phyloP scores from a whole-genome alignment of 1,284 basidiomycete species.

The Leccinum glutinopallens region DNA sequence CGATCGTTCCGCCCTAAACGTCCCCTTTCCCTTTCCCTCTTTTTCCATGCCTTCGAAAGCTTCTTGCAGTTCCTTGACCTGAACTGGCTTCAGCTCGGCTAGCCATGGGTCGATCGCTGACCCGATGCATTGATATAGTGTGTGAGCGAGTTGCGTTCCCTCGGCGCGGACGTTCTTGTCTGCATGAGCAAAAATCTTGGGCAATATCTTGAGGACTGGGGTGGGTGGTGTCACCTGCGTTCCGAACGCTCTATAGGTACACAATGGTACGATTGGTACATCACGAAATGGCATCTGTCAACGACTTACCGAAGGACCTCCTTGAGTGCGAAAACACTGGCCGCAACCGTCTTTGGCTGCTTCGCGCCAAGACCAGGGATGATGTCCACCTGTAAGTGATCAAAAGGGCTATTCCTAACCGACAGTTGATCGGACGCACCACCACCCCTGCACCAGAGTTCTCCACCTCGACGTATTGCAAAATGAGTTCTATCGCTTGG shows the following conservation, averaged over 20 bases:
- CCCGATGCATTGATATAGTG: conserved; percentile 89
- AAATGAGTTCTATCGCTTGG: conserved; percentile 83
- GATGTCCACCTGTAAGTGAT: conserved; percentile 68
- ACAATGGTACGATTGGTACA: conserved; percentile 6
- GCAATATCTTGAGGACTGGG: conserved; percentile 82
- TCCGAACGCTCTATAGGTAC: conserved; percentile 72
- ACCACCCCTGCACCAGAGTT: conserved; percentile 87
- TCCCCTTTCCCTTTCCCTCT: conserved; percentile 81
- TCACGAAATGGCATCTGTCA: conserved; percentile 7
- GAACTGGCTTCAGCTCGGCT: conserved; percentile 96
- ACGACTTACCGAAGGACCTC: conserved; percentile 61
- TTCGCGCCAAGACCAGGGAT: conserved; percentile 87
- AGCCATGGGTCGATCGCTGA: conserved; percentile 86
- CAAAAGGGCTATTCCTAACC: conserved; percentile 22
- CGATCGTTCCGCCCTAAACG: conserved; percentile 75
- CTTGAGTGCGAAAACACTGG: conserved; percentile 77
- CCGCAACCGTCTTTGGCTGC: conserved; percentile 93
- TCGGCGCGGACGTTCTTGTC: conserved; percentile 97
- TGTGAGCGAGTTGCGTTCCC: conserved; percentile 76
- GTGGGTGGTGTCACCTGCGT: conserved; percentile 76
- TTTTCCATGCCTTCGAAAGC: conserved; percentile 85
- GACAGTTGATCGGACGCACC: conserved; percentile 57
- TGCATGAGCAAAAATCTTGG: conserved; percentile 93
- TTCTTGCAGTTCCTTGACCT: conserved; percentile 94
- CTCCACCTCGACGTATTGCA: conserved; percentile 94